Percentiles rank a stretch among this genome's conserved stretches.
phyloP scores from a whole-genome alignment of 805 yeast species.

The Metschnikowia koreensis region DNA sequence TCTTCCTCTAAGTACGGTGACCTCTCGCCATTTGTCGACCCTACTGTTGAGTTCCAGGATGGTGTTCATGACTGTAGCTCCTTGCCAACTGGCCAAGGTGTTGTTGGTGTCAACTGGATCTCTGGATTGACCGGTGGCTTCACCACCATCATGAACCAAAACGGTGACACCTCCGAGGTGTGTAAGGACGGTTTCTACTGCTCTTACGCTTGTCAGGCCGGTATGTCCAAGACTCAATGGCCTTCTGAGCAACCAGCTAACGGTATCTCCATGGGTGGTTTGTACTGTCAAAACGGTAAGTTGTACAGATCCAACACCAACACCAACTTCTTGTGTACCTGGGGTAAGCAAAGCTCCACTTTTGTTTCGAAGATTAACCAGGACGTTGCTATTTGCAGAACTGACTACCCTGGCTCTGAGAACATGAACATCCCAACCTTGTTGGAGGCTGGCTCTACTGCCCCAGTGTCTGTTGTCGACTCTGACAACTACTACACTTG shows the following conservation, averaged over 20 bases:
- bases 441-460: conserved; percentile 50
- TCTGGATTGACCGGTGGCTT: conserved; percentile 40
- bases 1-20: conserved; percentile 15
- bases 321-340: conserved; percentile 56
- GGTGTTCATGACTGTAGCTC: conserved; percentile 22
- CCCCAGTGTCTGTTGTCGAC: conserved; percentile 57
- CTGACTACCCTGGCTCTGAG: conserved; percentile 82
- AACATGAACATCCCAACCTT: conserved; percentile 75
- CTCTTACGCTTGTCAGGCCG: conserved; percentile 75
- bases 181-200: conserved; percentile 71
- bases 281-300: conserved; percentile 58
- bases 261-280: conserved; percentile 74
- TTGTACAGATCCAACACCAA: conserved; percentile 59
- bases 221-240: conserved; percentile 83
- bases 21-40: conserved; percentile 18
- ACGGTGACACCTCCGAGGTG: conserved; percentile 45
- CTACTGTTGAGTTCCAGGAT: conserved; percentile 18
- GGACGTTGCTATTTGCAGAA: conserved; percentile 67
- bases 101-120: conserved; percentile 20
- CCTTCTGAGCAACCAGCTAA: conserved; percentile 62
- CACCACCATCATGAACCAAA: conserved; percentile 45
- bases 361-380: conserved; percentile 51
- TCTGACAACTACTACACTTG: conserved; percentile 51
- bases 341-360: conserved; percentile 57
- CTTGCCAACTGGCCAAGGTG: conserved; percentile 24